These are phyloP conservation scores for Sporothrix pseudoabietina DNA, from an alignment of 2,329 filamentous ascomycete species.

Conservation along the genomic window DNA sequence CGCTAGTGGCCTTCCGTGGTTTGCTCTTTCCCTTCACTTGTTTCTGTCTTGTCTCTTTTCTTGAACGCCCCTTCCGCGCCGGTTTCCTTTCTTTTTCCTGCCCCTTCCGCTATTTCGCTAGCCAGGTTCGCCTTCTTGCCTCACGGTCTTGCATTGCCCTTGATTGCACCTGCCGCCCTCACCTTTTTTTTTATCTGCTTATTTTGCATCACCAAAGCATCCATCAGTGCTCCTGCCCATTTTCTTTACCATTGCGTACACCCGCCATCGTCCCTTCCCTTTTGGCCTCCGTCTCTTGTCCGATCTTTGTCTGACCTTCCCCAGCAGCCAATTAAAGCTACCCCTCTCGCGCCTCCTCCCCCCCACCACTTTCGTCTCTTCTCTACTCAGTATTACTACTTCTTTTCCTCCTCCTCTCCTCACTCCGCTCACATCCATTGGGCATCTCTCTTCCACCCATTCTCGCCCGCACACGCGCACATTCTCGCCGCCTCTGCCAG, in stretches of 20 bases:
- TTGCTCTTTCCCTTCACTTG: not conserved
- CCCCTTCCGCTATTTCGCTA: slow-evolving; percentile 19
- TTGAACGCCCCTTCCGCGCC: not conserved
- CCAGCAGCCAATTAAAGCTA: slow-evolving; percentile 25
- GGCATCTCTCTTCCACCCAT: not conserved
- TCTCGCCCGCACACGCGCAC: not conserved
- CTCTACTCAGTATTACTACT: not conserved
- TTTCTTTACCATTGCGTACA: not conserved
- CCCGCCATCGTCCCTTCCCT: not conserved
- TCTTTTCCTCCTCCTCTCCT: not conserved
- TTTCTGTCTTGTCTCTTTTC: not conserved
- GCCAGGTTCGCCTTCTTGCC: slow-evolving; percentile 3
- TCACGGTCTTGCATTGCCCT: not conserved
- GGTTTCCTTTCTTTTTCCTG: slow-evolving; percentile 1
- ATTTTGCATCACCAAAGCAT: not conserved
- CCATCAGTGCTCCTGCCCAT: slow-evolving; percentile 5
- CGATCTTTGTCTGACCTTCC: slow-evolving; percentile 16
- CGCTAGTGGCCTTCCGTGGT: slow-evolving; percentile 3
- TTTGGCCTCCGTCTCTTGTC: not conserved
- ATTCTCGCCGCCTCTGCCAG: slow-evolving; percentile 5
- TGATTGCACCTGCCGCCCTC: not conserved
- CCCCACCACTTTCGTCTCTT: not conserved
- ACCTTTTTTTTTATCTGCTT: not conserved
- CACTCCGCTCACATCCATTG: slow-evolving; percentile 3
- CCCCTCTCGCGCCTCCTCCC: slow-evolving; percentile 21